Conservation (phyloP, 2,329 filamentous ascomycete genomes). For the Ophiostoma sp. region DNA sequence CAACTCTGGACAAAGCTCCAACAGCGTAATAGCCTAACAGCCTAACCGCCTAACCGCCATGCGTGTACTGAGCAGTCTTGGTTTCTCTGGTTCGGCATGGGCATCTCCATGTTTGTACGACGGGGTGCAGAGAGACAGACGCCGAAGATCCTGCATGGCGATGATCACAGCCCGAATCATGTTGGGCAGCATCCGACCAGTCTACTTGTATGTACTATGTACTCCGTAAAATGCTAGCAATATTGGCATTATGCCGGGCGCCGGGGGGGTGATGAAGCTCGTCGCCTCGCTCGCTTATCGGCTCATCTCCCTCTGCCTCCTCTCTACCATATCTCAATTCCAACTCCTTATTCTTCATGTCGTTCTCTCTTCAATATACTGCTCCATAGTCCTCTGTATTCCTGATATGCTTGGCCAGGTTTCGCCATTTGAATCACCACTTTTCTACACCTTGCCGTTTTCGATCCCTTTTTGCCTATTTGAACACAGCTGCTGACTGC, state of each 20-base stretch:
- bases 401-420: background rate
- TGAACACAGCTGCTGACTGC: background rate
- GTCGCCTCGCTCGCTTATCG: constrained; percentile 8
- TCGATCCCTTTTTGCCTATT: constrained; percentile 1
- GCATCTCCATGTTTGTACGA: constrained; percentile 6
- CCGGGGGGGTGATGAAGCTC: background rate
- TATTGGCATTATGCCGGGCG: background rate
- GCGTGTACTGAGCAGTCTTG: background rate
- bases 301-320: background rate
- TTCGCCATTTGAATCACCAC: constrained; percentile 3
- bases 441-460: background rate
- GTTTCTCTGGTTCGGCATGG: constrained; percentile 3
- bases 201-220: background rate
- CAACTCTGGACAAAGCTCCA: background rate
- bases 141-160: background rate
- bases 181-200: background rate
- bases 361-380: background rate
- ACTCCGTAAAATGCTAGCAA: background rate
- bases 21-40: background rate
- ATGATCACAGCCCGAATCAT: background rate
- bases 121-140: background rate
- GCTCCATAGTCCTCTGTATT: too few relatives aligned
- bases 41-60: background rate
- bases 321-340: background rate
- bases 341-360: background rate